These are phyloP conservation scores for Orbilia brochopaga DNA, from an alignment of 2,329 filamentous ascomycete genomes.

Conservation along the genomic window DNA sequence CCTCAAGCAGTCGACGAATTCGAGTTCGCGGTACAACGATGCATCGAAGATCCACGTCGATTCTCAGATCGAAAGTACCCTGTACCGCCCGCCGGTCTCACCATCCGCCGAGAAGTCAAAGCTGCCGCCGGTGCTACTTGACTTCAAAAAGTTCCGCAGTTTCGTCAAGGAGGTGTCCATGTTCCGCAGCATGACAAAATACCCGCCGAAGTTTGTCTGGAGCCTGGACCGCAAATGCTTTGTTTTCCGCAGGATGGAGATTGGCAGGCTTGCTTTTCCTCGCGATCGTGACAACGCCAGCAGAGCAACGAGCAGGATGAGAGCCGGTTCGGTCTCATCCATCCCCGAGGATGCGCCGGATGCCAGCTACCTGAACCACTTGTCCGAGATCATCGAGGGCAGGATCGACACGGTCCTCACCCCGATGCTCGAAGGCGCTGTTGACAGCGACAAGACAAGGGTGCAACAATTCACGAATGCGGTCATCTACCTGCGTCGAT, in stretches of 20 bases:
- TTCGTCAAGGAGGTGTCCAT: constrained; percentile 34
- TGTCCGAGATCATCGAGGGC: constrained; percentile 46
- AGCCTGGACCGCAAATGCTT: constrained; percentile 40
- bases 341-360: constrained; percentile 34
- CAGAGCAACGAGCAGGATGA: constrained; percentile 31
- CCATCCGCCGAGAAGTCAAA: constrained; percentile 25
- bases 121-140: constrained; percentile 19
- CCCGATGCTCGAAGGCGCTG: constrained; percentile 23
- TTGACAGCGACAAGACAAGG: constrained; percentile 1
- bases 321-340: constrained; percentile 36
- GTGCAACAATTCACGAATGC: constrained; percentile 27
- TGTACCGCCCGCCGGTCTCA: constrained; percentile 31
- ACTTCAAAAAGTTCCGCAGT: constrained; percentile 46
- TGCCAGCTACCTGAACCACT: constrained; percentile 33
- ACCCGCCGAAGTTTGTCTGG: constrained; percentile 44
- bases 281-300: constrained; percentile 40
- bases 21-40: constrained; percentile 44
- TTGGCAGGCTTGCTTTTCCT: constrained; percentile 39
- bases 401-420: constrained; percentile 35
- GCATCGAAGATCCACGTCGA: constrained; percentile 50
- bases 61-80: constrained; percentile 32
- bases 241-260: constrained; percentile 42
- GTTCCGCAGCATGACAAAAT: constrained; percentile 31
- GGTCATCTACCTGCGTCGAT: constrained; percentile 13
- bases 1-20: constrained; percentile 46